phyloP scores from a whole-genome alignment of 116 monocot species.

The Zostera marina region DNA sequence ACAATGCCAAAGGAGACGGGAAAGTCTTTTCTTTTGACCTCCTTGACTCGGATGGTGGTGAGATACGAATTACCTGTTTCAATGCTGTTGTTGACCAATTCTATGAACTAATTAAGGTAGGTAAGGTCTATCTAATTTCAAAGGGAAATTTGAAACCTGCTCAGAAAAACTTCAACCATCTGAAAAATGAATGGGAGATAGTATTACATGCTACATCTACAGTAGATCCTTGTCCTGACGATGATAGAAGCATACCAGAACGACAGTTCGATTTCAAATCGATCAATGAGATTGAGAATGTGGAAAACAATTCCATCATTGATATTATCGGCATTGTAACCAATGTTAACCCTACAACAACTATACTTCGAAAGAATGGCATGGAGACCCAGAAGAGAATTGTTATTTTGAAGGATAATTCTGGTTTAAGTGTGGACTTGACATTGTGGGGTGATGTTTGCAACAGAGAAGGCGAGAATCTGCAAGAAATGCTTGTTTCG shows the following conservation, averaged over 20 bases:
- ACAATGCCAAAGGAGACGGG: conserved; percentile 90
- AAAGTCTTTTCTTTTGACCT: conserved; percentile 93
- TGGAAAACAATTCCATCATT: conserved; percentile 50
- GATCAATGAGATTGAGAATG: conserved; percentile 44
- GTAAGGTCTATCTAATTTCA: conserved; percentile 66
- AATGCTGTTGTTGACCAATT: conserved; percentile 67
- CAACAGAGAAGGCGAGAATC: conserved; percentile 50
- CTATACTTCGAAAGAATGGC: conserved; percentile 69
- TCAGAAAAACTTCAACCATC: conserved; percentile 73
- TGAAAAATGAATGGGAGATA: conserved; percentile 82
- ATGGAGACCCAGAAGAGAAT: conserved; percentile 64
- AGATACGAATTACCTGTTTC: conserved; percentile 78
- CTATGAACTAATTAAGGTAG: conserved; percentile 42
- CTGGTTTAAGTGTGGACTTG: conserved; percentile 52
- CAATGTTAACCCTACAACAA: conserved; percentile 30
- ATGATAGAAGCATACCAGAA: conserved; percentile 46
- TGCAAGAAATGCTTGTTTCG: conserved; percentile 43
- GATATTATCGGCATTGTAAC: conserved; percentile 51
- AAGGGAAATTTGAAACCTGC: conserved; percentile 72
- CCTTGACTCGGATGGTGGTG: conserved; percentile 81
- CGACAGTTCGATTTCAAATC: conserved; percentile 59
- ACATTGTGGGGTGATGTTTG: conserved; percentile 85
- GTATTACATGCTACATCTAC: conserved; percentile 48
- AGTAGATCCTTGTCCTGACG: conserved; percentile 52
- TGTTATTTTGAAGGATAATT: conserved; percentile 45